Base-by-base conservation (phyloP, 805 yeast species). In the Saturnispora halmiae region DNA sequence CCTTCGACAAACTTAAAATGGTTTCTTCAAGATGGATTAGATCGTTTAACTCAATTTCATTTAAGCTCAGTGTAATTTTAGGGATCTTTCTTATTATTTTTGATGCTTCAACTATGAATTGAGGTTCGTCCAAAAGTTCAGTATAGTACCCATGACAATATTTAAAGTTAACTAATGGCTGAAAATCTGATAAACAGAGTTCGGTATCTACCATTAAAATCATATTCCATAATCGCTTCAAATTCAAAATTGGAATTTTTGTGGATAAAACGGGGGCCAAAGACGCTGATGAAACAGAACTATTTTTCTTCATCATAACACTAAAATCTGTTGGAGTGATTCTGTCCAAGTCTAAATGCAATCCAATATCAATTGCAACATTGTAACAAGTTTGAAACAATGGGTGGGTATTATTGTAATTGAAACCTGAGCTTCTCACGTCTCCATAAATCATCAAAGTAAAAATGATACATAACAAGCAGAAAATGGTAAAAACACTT, bases 161-260 rank as follows among this genome's bases (percentile, higher is more conserved):
- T 19, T 44, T 41, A 16, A 45, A 36, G 36, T 51, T 42, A 21
- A 51, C 42, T 14, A 47, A 13, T 26, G 50, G 41, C 14, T 43
- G 46, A 2, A 31, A 15, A 7, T 41, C 45, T 15, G 20, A 13
- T 14, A 39, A 21, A 5, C 37, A 45, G 33, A 38, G 47, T 8
- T 19, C 21, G 1, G 47, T 38, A 41, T 51, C 55, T 7, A 33
- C 14, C 4, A 20, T 14, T 10, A 44, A 21, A 7, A 51, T 24
- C 37, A 46, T 34, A 33, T 49, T 48, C 55, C 55, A 51, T 19
- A 51, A 36, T 16, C 18, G 5, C 32, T 43, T 51, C 6, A 29
- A 10, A 8, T 34, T 24, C 2, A 28, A 31, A 1, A 18, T 4
- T 6, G 46, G 28, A 24, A 47, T 38, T 8, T 47, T 40, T 8